A percentile compares a stretch with the other conserved stretches of the same genome.
Conservation (phyloP, 2,329 filamentous ascomycete species). For the Colletotrichum tofieldiae region DNA sequence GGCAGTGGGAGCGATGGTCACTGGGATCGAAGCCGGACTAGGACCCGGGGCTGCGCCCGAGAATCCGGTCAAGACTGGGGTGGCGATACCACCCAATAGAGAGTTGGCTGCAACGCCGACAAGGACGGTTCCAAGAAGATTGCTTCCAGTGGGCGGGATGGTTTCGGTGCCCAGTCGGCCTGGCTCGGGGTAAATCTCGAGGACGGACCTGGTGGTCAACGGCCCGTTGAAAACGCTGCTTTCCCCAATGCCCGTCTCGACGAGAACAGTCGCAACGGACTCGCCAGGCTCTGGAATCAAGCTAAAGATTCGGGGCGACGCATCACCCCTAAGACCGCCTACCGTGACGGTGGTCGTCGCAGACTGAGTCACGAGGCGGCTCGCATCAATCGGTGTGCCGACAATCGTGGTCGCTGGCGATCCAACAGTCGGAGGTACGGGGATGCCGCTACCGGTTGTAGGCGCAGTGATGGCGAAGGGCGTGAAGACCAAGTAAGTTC, state of each 20-base stretch:
- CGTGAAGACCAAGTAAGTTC: slow-evolving; percentile 37
- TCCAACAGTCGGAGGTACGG: slow-evolving; percentile 16
- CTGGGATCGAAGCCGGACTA: slow-evolving; percentile 25
- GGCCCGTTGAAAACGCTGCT: not conserved
- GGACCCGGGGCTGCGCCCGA: slow-evolving; percentile 13
- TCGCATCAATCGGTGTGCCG: slow-evolving; percentile 24
- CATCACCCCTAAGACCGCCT: slow-evolving; percentile 1
- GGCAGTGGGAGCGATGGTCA: slow-evolving; percentile 15
- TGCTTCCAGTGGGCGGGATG: slow-evolving; percentile 4
- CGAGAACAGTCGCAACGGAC: slow-evolving; percentile 14
- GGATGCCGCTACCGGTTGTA: slow-evolving; percentile 14
- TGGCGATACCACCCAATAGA: not conserved
- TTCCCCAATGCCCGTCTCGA: slow-evolving; percentile 14
- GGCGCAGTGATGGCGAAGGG: slow-evolving; percentile 6
- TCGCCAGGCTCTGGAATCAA: slow-evolving; percentile 11
- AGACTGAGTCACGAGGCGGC: slow-evolving; percentile 19
- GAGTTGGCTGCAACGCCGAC: slow-evolving; percentile 15
- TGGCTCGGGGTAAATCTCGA: slow-evolving; percentile 22
- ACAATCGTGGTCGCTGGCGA: slow-evolving; percentile 15
- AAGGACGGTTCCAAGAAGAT: slow-evolving; percentile 8
- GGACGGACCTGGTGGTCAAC: slow-evolving; percentile 7
- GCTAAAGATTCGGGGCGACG: slow-evolving; percentile 7
- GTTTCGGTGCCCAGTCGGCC: slow-evolving; percentile 17
- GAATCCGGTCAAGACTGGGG: not conserved
- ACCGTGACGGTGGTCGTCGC: slow-evolving; percentile 17